Percentiles rank a stretch among this genome's conserved stretches.
These are phyloP conservation scores for Suillus occidentalis DNA, from an alignment of 768 basidiomycete species.

Conservation along the genomic window DNA sequence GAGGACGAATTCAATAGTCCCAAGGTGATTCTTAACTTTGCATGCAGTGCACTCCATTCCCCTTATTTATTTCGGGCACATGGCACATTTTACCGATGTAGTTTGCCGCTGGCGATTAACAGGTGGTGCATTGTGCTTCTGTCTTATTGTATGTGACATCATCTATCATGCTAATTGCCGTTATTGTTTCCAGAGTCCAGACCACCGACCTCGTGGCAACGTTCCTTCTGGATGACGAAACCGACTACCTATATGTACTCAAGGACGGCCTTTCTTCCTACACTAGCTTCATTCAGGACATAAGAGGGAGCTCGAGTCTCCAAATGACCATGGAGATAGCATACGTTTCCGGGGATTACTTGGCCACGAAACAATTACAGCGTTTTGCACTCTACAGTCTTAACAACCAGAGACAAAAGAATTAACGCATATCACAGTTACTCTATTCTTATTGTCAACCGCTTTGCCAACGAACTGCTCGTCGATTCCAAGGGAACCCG, in stretches of 20 bases:
- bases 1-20: conserved; percentile 11
- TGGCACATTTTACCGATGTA: conserved; percentile 17
- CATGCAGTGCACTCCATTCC: not conserved
- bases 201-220: conserved; percentile 1
- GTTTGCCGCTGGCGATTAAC: conserved; percentile 1
- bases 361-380: not conserved
- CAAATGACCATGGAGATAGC: not conserved
- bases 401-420: conserved; percentile 3
- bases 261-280: conserved; percentile 27
- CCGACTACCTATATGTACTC: conserved; percentile 22
- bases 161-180: not conserved
- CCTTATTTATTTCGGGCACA: conserved; percentile 7
- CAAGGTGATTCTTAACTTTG: conserved; percentile 18
- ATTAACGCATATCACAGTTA: not conserved
- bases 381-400: not conserved
- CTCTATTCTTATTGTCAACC: not conserved
- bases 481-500: not conserved
- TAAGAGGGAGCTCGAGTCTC: conserved; percentile 3
- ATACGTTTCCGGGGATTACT: not conserved
- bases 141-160: conserved; percentile 22
- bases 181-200: conserved; percentile 11
- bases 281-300: conserved; percentile 18
- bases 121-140: conserved; percentile 21
- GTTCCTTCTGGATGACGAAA: conserved; percentile 1
- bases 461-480: not conserved